phyloP scores from a whole-genome alignment of 2,329 filamentous ascomycete genomes.

The Cladophialophora chaetospira region DNA sequence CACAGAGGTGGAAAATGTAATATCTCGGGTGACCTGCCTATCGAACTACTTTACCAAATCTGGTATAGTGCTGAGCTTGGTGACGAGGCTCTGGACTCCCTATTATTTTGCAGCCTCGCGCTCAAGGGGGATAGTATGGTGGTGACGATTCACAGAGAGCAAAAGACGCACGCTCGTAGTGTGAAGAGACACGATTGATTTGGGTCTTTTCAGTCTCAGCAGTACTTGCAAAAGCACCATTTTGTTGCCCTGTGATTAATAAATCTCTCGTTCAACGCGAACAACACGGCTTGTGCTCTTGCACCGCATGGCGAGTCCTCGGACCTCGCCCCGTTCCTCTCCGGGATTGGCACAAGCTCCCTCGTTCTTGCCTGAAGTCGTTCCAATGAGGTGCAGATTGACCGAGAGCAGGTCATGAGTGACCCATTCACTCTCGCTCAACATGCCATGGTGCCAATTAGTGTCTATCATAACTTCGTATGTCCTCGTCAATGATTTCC shows the following conservation, averaged over 20 bases:
- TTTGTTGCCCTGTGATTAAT: constrained; percentile 13
- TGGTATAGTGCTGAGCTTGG: too few relatives aligned
- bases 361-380: constrained; percentile 5
- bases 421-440: constrained; percentile 3
- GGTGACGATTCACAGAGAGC: too few relatives aligned
- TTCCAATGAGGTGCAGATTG: constrained; percentile 5
- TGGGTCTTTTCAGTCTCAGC: too few relatives aligned
- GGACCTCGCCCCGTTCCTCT: constrained; percentile 4
- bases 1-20: background rate
- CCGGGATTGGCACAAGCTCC: constrained; percentile 9
- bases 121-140: too few relatives aligned
- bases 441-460: constrained; percentile 22
- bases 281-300: background rate
- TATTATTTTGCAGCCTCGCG: too few relatives aligned
- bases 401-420: constrained; percentile 9
- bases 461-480: constrained; percentile 28
- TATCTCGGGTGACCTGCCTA: constrained; percentile 11
- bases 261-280: constrained; percentile 2
- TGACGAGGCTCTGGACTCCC: too few relatives aligned
- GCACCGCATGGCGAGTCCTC: constrained; percentile 1
- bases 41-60: background rate
- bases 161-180: background rate
- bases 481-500: constrained; percentile 26
- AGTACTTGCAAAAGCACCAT: constrained; percentile 9
- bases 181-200: background rate